phyloP scores from a whole-genome alignment of 2,329 filamentous ascomycete species.

The Penicillium crustosum region DNA sequence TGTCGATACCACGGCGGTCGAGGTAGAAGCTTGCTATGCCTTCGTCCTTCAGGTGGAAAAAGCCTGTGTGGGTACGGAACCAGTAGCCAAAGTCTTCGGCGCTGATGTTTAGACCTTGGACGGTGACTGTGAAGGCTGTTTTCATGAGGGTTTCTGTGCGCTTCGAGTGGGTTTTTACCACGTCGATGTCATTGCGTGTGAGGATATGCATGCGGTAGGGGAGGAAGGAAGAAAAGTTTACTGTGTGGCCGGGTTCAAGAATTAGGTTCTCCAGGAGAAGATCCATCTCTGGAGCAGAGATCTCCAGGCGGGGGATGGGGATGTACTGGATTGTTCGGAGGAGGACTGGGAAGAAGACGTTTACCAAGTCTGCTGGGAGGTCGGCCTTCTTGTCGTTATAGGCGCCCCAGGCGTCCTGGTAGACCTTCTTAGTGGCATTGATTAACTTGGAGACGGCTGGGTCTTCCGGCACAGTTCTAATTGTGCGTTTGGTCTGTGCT shows the following conservation, averaged over 20 bases:
- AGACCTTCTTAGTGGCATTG: slow-evolving; percentile 65
- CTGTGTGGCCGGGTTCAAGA: slow-evolving; percentile 78
- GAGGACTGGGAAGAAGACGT: slow-evolving; percentile 76
- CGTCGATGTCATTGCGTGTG: slow-evolving; percentile 81
- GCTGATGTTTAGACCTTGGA: slow-evolving; percentile 78
- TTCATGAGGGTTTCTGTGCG: slow-evolving; percentile 66
- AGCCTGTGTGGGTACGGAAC: slow-evolving; percentile 72
- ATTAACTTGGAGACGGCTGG: slow-evolving; percentile 68
- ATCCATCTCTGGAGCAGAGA: slow-evolving; percentile 79
- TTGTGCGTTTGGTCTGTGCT: slow-evolving; percentile 65
- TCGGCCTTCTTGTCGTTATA: slow-evolving; percentile 66
- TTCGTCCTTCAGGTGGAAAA: slow-evolving; percentile 74
- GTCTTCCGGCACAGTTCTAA: slow-evolving; percentile 69
- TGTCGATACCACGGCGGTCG: slow-evolving; percentile 82
- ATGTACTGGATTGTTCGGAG: slow-evolving; percentile 80
- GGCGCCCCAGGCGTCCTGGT: slow-evolving; percentile 66
- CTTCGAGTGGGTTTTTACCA: slow-evolving; percentile 71
- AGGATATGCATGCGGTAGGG: slow-evolving; percentile 79
- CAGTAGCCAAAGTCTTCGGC: slow-evolving; percentile 90
- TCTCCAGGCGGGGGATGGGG: slow-evolving; percentile 85
- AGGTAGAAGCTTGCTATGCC: slow-evolving; percentile 84
- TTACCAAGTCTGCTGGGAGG: slow-evolving; percentile 71
- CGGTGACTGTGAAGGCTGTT: slow-evolving; percentile 72
- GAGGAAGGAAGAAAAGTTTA: slow-evolving; percentile 85
- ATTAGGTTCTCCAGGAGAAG: slow-evolving; percentile 87